Conservation (phyloP, 2,329 filamentous ascomycete species). For the Periconia sp. region DNA sequence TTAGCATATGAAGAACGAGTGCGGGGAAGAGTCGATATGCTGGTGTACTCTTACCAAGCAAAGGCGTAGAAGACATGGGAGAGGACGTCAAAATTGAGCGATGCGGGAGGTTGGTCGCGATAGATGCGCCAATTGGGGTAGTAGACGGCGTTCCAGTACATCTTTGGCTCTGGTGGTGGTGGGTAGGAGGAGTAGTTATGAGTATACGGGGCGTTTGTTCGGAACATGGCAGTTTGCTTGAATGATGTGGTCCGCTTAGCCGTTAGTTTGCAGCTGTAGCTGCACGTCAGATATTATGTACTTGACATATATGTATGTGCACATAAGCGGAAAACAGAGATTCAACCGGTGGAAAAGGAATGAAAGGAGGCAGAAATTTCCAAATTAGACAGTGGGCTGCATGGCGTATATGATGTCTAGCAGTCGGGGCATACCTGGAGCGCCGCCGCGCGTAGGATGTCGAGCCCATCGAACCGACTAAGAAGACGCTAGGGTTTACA, state of each 20-base stretch:
- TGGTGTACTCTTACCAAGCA: slow-evolving; percentile 57
- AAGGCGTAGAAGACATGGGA: slow-evolving; percentile 84
- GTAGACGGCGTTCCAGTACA: slow-evolving; percentile 72
- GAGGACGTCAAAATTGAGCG: slow-evolving; percentile 73
- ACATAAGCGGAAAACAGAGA: neutral
- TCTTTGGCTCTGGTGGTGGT: slow-evolving; percentile 25
- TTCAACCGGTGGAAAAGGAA: neutral
- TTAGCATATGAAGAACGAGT: slow-evolving; percentile 18
- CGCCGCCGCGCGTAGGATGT: slow-evolving; percentile 8
- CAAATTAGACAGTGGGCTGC: slow-evolving; percentile 1
- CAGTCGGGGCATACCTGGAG: slow-evolving; percentile 7
- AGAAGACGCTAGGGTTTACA: slow-evolving; percentile 4
- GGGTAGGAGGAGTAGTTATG: slow-evolving; percentile 28
- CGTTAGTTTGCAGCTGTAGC: slow-evolving; percentile 32
- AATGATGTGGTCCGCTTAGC: slow-evolving; percentile 17
- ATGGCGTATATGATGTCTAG: slow-evolving; percentile 3
- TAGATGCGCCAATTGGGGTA: slow-evolving; percentile 81
- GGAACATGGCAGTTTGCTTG: slow-evolving; percentile 33
- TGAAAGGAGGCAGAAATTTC: neutral
- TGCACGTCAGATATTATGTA: slow-evolving; percentile 24
- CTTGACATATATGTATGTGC: neutral
- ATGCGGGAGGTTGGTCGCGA: slow-evolving; percentile 70
- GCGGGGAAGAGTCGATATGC: slow-evolving; percentile 7
- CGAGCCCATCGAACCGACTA: slow-evolving; percentile 5
- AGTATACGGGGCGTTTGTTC: slow-evolving; percentile 22